Base-by-base conservation (phyloP, 2,329 filamentous ascomycete species). In the Stromatinia cepivora region DNA sequence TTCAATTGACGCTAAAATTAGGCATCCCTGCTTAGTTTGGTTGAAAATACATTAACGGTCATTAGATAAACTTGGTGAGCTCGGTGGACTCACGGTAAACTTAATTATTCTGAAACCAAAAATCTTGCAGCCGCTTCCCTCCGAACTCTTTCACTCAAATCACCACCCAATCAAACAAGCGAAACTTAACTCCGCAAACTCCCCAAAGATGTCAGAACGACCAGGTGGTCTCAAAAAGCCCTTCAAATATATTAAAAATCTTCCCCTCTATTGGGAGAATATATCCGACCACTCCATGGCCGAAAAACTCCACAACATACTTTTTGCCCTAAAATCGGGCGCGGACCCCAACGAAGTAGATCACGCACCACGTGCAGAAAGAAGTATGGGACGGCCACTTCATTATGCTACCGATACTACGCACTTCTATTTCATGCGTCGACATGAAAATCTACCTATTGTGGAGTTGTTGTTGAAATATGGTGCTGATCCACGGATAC, bases 401-500 rank as follows among this genome's bases (percentile, higher is more conserved):
- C 36, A 66, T 39, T 66, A 56, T 22, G 34, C 63, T 39, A 66
- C 34, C 10, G 34, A 31, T 53, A 9, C 2, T 11, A n/a, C 9
- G 0, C 17, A 25, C 25, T 66, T 66, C 10, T 50, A 66, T 52
- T 52, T 53, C 22, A 56, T 20, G 48, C 50, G n/a, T 20, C 50
- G n/a, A 66, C 20, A 42, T 31, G 20, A 67, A 15, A 62, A 67
- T 22, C 15, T 42, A 1, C 28, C 46, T 15, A 20, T 45, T 17
- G 50, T 45, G 1, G 31, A 65, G 25, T 61, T 57, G 15, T 39
- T 67, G 17, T 53, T 69, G 5, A 45, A 70, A 22, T 46, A 34
- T 58, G 64, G 45, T 5, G 57, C 57, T n/a, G 62, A 70, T 59
- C 31, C 42, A 36, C 50, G 22, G 36, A 25, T 56, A 10, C 13